Evolutionary conservation across 495 filamentous ascomycete genomes (phyloP).

Genomic region (Penicilliopsis zonata): DNA sequence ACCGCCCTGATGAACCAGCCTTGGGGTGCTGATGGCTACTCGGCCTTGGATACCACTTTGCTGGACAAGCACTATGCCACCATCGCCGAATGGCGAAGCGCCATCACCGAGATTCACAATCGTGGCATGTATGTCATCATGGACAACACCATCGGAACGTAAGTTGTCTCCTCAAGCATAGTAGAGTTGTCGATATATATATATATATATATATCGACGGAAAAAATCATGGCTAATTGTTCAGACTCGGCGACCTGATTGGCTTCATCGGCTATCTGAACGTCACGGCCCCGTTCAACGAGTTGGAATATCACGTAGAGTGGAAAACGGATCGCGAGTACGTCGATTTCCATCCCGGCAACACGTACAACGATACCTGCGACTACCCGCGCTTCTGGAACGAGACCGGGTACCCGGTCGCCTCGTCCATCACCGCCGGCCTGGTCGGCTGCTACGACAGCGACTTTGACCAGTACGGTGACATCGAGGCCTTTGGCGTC

Average conservation of each 20-base stretch:
- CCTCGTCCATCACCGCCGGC: constrained; percentile 27
- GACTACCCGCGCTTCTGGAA: constrained; percentile 56
- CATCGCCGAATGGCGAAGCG: constrained; percentile 49
- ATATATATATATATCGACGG: not conserved
- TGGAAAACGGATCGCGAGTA: constrained; percentile 51
- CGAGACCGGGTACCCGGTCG: constrained; percentile 44
- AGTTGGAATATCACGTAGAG: constrained; percentile 41
- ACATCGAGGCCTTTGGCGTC: constrained; percentile 56
- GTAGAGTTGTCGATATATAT: not conserved
- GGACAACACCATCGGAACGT: constrained; percentile 63
- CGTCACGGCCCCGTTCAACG: constrained; percentile 46
- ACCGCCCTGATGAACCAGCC: constrained; percentile 59
- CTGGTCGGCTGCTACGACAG: constrained; percentile 53
- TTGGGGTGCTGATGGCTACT: constrained; percentile 57
- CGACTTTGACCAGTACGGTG: constrained; percentile 62
- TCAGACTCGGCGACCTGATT: constrained; percentile 52
- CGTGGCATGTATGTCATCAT: constrained; percentile 61
- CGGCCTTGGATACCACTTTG: constrained; percentile 57
- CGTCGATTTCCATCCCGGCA: constrained; percentile 50
- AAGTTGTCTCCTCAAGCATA: constrained; percentile 13
- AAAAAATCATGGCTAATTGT: not conserved
- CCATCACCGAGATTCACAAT: constrained; percentile 51
- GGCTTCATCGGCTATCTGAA: constrained; percentile 59
- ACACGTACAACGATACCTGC: constrained; percentile 46
- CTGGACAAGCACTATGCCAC: constrained; percentile 59